A percentile compares a stretch with the other conserved stretches of the same genome.
Conservation (phyloP, 2,329 filamentous ascomycete genomes). For the Verticillium tricorpus region DNA sequence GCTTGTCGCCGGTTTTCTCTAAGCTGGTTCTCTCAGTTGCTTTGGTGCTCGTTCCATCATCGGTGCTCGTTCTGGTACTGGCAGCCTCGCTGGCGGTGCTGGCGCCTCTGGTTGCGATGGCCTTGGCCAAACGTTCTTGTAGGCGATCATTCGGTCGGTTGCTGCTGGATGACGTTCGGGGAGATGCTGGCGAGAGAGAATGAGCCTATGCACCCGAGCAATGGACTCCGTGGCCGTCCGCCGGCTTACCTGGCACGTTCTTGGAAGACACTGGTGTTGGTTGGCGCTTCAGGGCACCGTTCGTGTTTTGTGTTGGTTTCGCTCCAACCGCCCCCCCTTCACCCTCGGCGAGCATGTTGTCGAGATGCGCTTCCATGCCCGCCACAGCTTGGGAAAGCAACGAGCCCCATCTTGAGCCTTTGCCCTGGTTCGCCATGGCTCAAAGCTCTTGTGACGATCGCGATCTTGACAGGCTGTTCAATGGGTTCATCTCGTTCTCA, state of each 20-base stretch:
- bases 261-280: conserved; percentile 15
- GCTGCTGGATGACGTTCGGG: conserved; percentile 47
- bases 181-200: neutral
- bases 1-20: neutral
- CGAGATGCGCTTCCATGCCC: conserved; percentile 87
- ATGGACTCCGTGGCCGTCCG: neutral
- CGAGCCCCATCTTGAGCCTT: conserved; percentile 62
- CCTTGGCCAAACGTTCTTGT: conserved; percentile 84
- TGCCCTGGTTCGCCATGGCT: neutral
- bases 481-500: neutral
- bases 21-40: neutral
- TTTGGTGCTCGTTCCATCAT: neutral
- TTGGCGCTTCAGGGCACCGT: conserved; percentile 27
- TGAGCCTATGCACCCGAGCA: neutral
- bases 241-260: neutral
- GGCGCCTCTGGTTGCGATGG: conserved; percentile 65
- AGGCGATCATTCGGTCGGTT: conserved; percentile 71
- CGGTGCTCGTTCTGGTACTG: conserved; percentile 1
- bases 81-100: conserved; percentile 6
- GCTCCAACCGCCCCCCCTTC: conserved; percentile 33
- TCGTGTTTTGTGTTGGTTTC: neutral
- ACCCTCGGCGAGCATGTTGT: conserved; percentile 84
- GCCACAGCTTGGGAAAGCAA: conserved; percentile 88
- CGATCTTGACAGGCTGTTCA: neutral
- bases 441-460: neutral